Conservation (phyloP, 495 filamentous ascomycete genomes). For the Penicillium canescens region DNA sequence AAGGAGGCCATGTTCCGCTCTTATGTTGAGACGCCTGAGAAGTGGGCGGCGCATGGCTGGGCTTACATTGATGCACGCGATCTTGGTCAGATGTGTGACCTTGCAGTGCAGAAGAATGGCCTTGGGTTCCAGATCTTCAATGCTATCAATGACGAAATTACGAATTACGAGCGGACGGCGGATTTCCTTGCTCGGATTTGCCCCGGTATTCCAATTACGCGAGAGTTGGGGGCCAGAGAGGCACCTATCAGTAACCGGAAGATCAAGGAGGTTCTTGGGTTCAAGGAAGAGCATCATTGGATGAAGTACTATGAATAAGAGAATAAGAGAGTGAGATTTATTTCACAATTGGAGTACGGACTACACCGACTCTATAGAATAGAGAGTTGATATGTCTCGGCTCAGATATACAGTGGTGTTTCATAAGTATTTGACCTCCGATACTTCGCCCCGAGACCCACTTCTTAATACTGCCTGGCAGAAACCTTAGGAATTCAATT, state of each 20-base stretch:
- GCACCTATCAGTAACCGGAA: constrained; percentile 61
- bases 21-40: constrained; percentile 49
- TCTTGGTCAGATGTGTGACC: constrained; percentile 58
- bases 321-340: neutral
- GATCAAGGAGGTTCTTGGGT: constrained; percentile 57
- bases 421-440: too few species aligned
- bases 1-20: constrained; percentile 43
- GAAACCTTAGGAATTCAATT: too few species aligned
- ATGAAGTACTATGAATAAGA: constrained; percentile 31
- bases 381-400: too few species aligned
- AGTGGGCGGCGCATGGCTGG: constrained; percentile 58
- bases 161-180: constrained; percentile 35
- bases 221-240: constrained; percentile 55
- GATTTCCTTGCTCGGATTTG: constrained; percentile 49
- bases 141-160: constrained; percentile 60
- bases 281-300: constrained; percentile 58
- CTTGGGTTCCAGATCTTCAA: constrained; percentile 64
- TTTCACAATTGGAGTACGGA: neutral
- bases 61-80: constrained; percentile 61
- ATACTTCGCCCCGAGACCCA: too few species aligned
- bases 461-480: too few species aligned
- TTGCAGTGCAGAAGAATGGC: constrained; percentile 47
- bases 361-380: too few species aligned
- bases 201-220: constrained; percentile 47
- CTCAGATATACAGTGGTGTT: too few species aligned